These are phyloP conservation scores for Cordyceps javanica DNA, from an alignment of 2,329 filamentous ascomycete species.

Conservation along the genomic window DNA sequence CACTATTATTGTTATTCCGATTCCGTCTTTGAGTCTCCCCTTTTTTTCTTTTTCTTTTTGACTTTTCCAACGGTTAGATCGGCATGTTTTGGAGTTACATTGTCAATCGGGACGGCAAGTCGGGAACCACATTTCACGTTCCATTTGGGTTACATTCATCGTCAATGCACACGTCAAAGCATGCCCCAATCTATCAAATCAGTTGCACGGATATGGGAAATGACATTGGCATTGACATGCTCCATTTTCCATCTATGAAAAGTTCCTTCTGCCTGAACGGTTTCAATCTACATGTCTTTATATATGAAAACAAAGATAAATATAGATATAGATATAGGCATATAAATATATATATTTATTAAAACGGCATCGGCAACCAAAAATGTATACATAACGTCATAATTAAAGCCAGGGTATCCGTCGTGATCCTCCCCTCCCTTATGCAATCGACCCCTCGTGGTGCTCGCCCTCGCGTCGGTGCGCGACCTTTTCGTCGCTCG, in stretches of 20 bases:
- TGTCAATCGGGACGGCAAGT: background rate
- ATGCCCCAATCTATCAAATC: background rate
- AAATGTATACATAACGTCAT: background rate
- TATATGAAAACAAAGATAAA: too few species aligned
- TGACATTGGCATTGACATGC: background rate
- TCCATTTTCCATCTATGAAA: background rate
- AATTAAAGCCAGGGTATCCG: background rate
- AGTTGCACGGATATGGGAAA: background rate
- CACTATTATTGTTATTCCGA: too few species aligned
- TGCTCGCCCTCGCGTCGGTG: background rate
- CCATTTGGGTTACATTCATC: background rate
- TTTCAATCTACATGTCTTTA: background rate
- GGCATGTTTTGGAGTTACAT: background rate
- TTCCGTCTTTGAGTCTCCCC: too few species aligned
- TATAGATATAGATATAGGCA: too few species aligned
- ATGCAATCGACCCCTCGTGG: background rate
- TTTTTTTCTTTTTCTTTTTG: background rate
- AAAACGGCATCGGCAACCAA: background rate
- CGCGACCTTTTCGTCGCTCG: slow-evolving; percentile 1
- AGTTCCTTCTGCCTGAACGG: background rate
- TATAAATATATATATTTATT: too few species aligned
- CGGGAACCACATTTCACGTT: background rate
- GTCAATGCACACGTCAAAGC: background rate
- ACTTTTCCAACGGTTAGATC: background rate
- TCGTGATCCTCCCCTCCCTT: background rate